Percentiles rank a stretch among this genome's conserved stretches.
phyloP scores from a whole-genome alignment of 2,329 filamentous ascomycete genomes.

The Fusarium sp. region DNA sequence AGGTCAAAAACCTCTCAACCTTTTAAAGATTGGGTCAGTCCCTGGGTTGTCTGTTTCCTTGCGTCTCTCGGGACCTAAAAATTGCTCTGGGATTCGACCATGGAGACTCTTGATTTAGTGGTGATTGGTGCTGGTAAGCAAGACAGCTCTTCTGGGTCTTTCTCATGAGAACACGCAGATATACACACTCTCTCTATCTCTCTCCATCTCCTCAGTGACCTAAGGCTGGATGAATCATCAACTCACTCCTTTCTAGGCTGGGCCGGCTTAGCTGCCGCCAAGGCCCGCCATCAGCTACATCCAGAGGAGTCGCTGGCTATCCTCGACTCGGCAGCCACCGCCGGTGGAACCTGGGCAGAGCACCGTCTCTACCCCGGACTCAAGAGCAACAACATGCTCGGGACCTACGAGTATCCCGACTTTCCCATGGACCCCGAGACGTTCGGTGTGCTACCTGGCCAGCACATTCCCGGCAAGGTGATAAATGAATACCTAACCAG shows the following conservation, averaged over 20 bases:
- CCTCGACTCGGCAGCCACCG: slow-evolving; percentile 69
- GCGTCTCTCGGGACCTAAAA: not conserved
- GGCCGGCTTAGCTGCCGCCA: slow-evolving; percentile 73
- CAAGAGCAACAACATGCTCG: slow-evolving; percentile 81
- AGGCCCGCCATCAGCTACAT: slow-evolving; percentile 73
- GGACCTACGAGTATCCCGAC: slow-evolving; percentile 81
- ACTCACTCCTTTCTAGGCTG: slow-evolving; percentile 44
- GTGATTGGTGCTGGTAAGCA: slow-evolving; percentile 68
- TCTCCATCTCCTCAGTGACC: not conserved
- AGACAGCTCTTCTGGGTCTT: slow-evolving; percentile 20
- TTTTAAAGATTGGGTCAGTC: slow-evolving; percentile 26
- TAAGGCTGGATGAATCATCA: not conserved
- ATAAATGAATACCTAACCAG: slow-evolving; percentile 65
- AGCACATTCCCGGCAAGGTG: slow-evolving; percentile 65
- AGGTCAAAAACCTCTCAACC: not conserved
- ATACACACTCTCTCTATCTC: not conserved
- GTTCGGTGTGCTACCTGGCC: slow-evolving; percentile 62
- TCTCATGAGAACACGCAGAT: too few species aligned
- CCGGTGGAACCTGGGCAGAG: slow-evolving; percentile 81
- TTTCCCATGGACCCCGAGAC: slow-evolving; percentile 76
- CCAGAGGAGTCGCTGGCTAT: slow-evolving; percentile 70
- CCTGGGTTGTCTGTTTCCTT: not conserved
- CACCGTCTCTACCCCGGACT: slow-evolving; percentile 78
- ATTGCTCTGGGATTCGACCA: slow-evolving; percentile 31
- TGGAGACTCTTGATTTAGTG: slow-evolving; percentile 64